Conservation (phyloP, 371 early-diverging fungal genomes). For the Mortierella sp. region DNA sequence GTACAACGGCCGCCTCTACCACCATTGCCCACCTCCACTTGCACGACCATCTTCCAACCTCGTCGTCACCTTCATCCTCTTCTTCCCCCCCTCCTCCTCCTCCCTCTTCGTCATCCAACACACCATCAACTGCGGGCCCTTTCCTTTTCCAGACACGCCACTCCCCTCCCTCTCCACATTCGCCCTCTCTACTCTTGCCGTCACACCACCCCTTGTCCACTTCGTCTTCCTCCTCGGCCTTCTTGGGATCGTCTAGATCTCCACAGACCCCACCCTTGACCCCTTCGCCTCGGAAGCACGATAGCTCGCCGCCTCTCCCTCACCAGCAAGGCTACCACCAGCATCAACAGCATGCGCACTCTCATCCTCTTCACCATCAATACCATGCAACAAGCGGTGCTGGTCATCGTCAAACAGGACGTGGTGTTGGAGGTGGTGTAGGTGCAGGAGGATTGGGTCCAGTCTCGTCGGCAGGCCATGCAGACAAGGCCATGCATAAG, state of each 20-base stretch:
- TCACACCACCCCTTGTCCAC: not conserved
- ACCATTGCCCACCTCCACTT: not conserved
- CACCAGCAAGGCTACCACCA: slow-evolving; percentile 17
- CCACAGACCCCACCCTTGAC: slow-evolving; percentile 44
- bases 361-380: not conserved
- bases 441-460: slow-evolving; percentile 3
- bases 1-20: not conserved
- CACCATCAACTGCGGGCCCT: not conserved
- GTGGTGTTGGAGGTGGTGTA: not conserved
- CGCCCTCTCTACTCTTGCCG: not conserved
- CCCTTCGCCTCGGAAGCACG: slow-evolving; percentile 33
- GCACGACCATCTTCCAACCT: not conserved
- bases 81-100: not conserved
- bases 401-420: not conserved
- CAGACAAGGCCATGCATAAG: slow-evolving; percentile 13
- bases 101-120: not conserved
- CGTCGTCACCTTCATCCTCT: not conserved
- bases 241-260: slow-evolving; percentile 18
- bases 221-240: not conserved
- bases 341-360: slow-evolving; percentile 15
- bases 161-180: slow-evolving; percentile 10
- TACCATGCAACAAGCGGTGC: not conserved
- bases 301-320: not conserved
- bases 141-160: slow-evolving; percentile 4
- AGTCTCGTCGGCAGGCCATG: not conserved